phyloP scores from a whole-genome alignment of 106 monocot genomes.

The Phalaenopsis equestris region DNA sequence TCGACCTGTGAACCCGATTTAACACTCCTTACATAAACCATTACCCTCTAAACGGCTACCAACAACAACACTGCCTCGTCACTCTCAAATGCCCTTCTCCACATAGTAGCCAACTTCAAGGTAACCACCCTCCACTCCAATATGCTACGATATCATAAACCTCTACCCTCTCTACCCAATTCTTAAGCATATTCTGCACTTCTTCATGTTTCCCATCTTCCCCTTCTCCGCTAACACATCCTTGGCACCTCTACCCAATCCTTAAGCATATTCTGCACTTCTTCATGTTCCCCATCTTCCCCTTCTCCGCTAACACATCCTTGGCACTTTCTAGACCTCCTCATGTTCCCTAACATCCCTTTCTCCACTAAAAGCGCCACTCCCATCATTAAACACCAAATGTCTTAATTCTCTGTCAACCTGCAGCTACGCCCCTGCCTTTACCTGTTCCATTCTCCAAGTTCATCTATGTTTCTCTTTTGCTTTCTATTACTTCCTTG shows the following conservation, averaged over 20 bases:
- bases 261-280: neutral
- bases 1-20: no score
- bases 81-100: neutral
- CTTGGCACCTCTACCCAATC: no score
- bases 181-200: no score
- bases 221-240: no score
- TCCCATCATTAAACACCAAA: no score
- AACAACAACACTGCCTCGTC: neutral
- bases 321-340: no score
- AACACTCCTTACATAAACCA: neutral
- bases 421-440: neutral
- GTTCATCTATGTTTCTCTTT: neutral
- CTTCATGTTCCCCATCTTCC: neutral
- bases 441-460: neutral
- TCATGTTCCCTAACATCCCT: neutral
- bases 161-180: no score
- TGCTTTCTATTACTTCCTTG: neutral
- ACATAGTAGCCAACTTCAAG: neutral
- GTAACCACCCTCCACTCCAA: neutral
- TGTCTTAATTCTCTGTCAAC: no score
- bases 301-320: neutral
- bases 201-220: no score
- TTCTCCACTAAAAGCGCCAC: neutral
- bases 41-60: neutral
- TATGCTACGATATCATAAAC: neutral